These are phyloP conservation scores for Mycena olivaceomarginata DNA, from an alignment of 768 basidiomycete species.

Conservation along the genomic window DNA sequence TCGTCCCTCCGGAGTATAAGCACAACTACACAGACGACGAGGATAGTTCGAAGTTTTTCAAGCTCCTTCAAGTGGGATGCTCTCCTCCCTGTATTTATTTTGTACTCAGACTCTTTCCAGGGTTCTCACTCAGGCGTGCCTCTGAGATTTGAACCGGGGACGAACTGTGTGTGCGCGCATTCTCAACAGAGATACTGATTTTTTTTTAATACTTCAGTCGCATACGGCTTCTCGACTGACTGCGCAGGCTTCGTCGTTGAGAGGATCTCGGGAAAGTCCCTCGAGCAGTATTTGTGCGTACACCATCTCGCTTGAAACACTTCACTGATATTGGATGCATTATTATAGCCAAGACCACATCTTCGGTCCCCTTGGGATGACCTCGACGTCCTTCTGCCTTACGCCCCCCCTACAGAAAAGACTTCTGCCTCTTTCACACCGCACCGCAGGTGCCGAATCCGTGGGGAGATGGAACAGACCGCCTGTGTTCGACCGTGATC, in stretches of 20 bases:
- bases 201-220: constrained; percentile 11
- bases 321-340: not conserved
- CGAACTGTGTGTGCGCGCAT: not conserved
- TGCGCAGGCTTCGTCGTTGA: constrained; percentile 54
- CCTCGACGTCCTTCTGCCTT: constrained; percentile 47
- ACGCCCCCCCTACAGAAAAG: constrained; percentile 40
- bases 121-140: constrained; percentile 49
- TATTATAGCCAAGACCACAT: constrained; percentile 39
- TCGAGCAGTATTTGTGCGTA: constrained; percentile 57
- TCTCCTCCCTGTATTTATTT: not conserved
- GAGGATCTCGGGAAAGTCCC: constrained; percentile 47
- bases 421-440: constrained; percentile 37
- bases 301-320: constrained; percentile 20
- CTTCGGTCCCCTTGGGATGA: constrained; percentile 46
- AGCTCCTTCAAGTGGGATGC: constrained; percentile 46
- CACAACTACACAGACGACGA: constrained; percentile 50
- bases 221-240: constrained; percentile 50
- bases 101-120: constrained; percentile 28
- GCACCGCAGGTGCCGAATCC: constrained; percentile 27
- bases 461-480: constrained; percentile 37
- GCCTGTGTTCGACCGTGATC: constrained; percentile 39
- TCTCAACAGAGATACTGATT: not conserved
- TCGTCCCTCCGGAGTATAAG: constrained; percentile 36
- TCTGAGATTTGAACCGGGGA: constrained; percentile 54
- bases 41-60: constrained; percentile 47